phyloP scores from a whole-genome alignment of 169 alveolate genomes.

The Cryptosporidium ryanae region DNA sequence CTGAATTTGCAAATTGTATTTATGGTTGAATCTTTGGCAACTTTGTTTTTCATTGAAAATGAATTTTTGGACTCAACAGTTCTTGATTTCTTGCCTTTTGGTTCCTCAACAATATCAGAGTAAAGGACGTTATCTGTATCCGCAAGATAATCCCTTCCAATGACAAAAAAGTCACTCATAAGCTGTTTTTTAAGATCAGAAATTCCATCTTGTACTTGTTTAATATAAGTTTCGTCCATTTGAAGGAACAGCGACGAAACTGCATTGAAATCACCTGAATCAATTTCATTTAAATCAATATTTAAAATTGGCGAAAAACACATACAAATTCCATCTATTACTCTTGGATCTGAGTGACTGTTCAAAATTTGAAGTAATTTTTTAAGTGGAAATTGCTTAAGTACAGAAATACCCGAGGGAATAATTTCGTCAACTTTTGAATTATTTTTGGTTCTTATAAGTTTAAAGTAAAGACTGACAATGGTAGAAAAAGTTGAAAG shows the following conservation, averaged over 20 bases:
- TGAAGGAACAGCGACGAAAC: background rate
- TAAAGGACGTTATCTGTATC: constrained; percentile 39
- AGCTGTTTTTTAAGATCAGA: constrained; percentile 3
- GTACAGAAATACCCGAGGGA: too few relatives aligned
- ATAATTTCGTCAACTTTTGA: background rate
- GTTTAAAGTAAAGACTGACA: constrained; percentile 37
- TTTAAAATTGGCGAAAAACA: constrained; percentile 35
- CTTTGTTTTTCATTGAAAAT: background rate
- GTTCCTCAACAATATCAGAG: constrained; percentile 4
- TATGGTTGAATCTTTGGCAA: constrained; percentile 7
- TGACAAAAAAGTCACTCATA: constrained; percentile 6
- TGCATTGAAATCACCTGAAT: too few relatives aligned
- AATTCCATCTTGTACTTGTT: constrained; percentile 13
- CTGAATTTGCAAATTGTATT: constrained; percentile 31
- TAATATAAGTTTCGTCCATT: constrained; percentile 1
- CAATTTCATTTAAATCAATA: background rate
- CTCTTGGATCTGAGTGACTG: constrained; percentile 67
- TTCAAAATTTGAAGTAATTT: background rate
- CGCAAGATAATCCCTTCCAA: constrained; percentile 52
- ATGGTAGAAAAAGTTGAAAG: constrained; percentile 44
- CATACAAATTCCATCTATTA: constrained; percentile 70
- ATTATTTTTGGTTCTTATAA: background rate
- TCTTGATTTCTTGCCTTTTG: constrained; percentile 14
- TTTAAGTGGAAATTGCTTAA: constrained; percentile 23
- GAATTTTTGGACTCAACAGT: background rate